A percentile compares a stretch with the other conserved stretches of the same genome.
Evolutionary conservation across 345 rosid genomes (phyloP).

Genomic region (Moricandia moricandioides): DNA sequence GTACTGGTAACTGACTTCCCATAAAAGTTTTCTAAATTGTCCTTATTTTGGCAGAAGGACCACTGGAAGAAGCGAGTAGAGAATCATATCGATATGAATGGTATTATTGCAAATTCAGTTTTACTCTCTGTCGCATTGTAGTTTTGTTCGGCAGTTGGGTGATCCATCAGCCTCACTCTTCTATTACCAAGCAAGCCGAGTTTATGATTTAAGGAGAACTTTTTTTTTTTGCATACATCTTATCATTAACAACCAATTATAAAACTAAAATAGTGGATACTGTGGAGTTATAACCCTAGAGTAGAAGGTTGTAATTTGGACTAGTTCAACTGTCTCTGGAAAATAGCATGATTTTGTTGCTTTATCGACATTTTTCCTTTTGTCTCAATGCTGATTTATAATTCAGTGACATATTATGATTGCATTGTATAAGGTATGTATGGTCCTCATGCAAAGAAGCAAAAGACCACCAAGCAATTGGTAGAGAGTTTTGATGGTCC

Average conservation of each 20-base stretch:
- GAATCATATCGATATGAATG: conserved; percentile 74
- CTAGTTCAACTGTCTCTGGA: neutral
- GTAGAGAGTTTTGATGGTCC: conserved; percentile 65
- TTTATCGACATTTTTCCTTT: neutral
- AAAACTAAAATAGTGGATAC: neutral
- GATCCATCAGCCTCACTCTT: neutral
- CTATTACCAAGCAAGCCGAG: neutral
- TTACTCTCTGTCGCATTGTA: conserved; percentile 18
- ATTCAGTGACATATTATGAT: conserved; percentile 25
- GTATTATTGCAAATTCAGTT: conserved; percentile 47
- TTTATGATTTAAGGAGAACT: neutral
- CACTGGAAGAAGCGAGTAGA: conserved; percentile 73
- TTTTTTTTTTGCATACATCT: neutral
- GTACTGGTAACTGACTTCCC: conserved; percentile 3
- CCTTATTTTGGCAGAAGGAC: conserved; percentile 60
- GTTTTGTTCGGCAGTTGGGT: neutral
- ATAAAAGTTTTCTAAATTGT: conserved; percentile 22
- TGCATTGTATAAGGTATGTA: conserved; percentile 56
- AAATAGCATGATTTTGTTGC: conserved; percentile 10
- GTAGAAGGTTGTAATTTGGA: conserved; percentile 10
- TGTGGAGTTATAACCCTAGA: conserved; percentile 20
- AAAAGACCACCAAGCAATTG: conserved; percentile 62
- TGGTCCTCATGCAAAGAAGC: conserved; percentile 79
- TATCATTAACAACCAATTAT: neutral
- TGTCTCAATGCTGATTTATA: conserved; percentile 2